A percentile compares a stretch with the other conserved stretches of the same genome.
Evolutionary conservation across 2,329 filamentous ascomycete species (phyloP).

Genomic region (Aspergillus vadensis): DNA sequence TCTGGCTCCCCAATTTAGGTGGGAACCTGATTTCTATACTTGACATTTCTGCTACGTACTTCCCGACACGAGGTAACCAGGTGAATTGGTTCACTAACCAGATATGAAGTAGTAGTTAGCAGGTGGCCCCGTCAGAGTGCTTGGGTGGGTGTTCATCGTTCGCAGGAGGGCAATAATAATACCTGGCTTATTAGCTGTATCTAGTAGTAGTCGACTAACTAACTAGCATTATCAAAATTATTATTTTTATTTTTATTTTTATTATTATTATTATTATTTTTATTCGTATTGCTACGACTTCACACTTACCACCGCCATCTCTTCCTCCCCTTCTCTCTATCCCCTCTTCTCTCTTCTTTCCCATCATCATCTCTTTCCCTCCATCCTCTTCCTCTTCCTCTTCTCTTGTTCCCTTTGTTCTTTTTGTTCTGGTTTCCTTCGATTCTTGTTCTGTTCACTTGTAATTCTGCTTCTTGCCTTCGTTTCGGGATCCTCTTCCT

Average conservation of each 20-base stretch:
- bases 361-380: neutral
- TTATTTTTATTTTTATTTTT: neutral
- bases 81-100: too few species aligned
- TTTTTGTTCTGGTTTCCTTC: slow-evolving; percentile 5
- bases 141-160: too few species aligned
- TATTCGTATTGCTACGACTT: neutral
- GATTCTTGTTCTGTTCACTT: slow-evolving; percentile 10
- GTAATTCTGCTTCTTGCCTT: slow-evolving; percentile 11
- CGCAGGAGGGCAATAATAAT: too few species aligned
- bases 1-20: neutral
- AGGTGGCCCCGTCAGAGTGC: too few species aligned
- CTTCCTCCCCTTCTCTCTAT: neutral
- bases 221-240: neutral
- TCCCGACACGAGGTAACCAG: too few species aligned
- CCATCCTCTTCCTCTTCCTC: slow-evolving; percentile 8
- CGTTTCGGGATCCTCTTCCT: slow-evolving; percentile 19
- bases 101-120: too few species aligned
- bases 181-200: neutral
- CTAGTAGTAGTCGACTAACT: neutral
- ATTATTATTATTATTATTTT: neutral
- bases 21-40: too few species aligned
- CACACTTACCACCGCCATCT: neutral
- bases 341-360: neutral
- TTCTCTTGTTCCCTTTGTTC: slow-evolving; percentile 9
- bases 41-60: too few species aligned